Percentiles rank a stretch among this genome's conserved stretches.
phyloP scores from a whole-genome alignment of 2,329 filamentous ascomycete species.

The Diaporthe capsici region DNA sequence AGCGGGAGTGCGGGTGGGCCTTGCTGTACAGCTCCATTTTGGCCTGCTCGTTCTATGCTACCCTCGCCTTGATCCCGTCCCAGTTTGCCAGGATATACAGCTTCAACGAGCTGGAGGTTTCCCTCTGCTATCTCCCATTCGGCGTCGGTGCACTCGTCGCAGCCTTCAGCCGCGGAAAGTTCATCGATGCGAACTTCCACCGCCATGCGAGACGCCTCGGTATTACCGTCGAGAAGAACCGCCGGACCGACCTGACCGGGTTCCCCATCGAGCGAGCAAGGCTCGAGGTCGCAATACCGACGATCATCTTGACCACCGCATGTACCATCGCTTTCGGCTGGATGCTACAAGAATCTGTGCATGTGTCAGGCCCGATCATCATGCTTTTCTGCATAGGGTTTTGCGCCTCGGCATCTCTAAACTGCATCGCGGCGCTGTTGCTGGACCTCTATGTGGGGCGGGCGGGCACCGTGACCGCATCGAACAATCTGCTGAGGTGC shows the following conservation, averaged over 20 bases:
- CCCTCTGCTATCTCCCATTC: conserved; percentile 58
- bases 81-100: conserved; percentile 50
- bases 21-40: conserved; percentile 1
- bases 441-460: conserved; percentile 68
- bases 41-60: conserved; percentile 12
- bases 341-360: conserved; percentile 55
- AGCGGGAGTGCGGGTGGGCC: not conserved
- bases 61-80: conserved; percentile 52
- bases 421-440: conserved; percentile 48
- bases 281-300: conserved; percentile 52
- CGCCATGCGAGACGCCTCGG: conserved; percentile 65
- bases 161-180: conserved; percentile 57
- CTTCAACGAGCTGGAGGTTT: conserved; percentile 57
- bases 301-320: conserved; percentile 60
- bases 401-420: not conserved
- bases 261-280: conserved; percentile 57
- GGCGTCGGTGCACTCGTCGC: conserved; percentile 55
- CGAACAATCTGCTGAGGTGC: conserved; percentile 69
- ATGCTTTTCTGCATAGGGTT: conserved; percentile 56
- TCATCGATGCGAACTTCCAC: conserved; percentile 74
- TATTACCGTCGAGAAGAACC: conserved; percentile 62
- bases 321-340: conserved; percentile 59
- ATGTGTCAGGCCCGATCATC: conserved; percentile 57
- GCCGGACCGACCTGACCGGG: conserved; percentile 52
- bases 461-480: conserved; percentile 67